Base-by-base conservation (phyloP, 495 filamentous ascomycete species). In the Penicillium manginii region DNA sequence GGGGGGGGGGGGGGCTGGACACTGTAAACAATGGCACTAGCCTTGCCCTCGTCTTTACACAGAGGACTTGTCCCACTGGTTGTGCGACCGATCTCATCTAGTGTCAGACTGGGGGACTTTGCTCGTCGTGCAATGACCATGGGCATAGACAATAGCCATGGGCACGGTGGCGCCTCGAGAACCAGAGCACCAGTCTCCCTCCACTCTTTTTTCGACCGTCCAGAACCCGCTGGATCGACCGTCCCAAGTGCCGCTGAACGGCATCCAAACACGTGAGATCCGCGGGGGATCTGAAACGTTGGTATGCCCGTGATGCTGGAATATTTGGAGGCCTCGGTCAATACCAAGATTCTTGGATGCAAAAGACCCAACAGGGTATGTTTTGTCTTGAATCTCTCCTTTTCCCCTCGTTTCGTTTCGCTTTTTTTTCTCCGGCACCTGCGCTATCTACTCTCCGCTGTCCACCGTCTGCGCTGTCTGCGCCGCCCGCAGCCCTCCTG, bases 181-280 rank as follows among this genome's bases (percentile, higher is more conserved):
- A 47, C 45, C 21, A 47, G 9, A 14, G 10, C 21, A 29, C 18
- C 11, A 26, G 35, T 37, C 35, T n/a, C 15, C 15, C 35, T n/a
- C 15, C 11, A 37, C 35, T n/a, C 35, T 37, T 37, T 37, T 40
- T 18, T 45, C 29, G 50, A 58, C 58, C 55, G 50, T 51, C 52
- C 37, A 46, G 22, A 51, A 53, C 35, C 49, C 19, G 31, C 46
- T 45, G 40, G 64, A 67, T 69, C 63, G 58, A 60, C 60, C 26
- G 26, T 29, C 22, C 40, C 53, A 66, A 69, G 45, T 69, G 58
- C 63, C 63, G 64, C 51, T 59, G 59, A 66, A 59, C 63, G 60
- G 58, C 56, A 58, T 18, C 59, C 43, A 56, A 43, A 58, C 66
- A 70, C 67, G 64, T 67, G 67, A 67, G 67, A 64, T 69, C 58